These are phyloP conservation scores for Cordyceps farinosa DNA, from an alignment of 2,329 filamentous ascomycete genomes.

Conservation along the genomic window DNA sequence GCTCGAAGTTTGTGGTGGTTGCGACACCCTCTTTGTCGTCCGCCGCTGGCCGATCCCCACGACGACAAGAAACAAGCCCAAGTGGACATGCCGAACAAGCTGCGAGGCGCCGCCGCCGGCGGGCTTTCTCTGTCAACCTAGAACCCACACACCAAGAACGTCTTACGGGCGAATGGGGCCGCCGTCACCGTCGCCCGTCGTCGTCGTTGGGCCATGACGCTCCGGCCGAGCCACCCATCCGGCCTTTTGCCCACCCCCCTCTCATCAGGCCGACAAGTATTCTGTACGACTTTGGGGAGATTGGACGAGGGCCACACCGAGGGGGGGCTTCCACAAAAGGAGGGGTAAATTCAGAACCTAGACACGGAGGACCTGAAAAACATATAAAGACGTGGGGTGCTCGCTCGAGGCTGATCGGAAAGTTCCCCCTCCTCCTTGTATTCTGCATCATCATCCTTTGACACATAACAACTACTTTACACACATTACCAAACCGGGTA, in stretches of 20 bases:
- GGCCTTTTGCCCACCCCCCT: background rate
- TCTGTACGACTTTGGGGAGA: background rate
- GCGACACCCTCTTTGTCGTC: no score
- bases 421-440: background rate
- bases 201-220: constrained; percentile 2
- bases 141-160: background rate
- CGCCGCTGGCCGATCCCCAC: background rate
- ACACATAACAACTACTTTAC: constrained; percentile 13
- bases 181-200: background rate
- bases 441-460: constrained; percentile 13
- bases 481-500: background rate
- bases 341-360: background rate
- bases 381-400: constrained; percentile 7
- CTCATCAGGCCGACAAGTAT: background rate
- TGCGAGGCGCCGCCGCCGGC: background rate
- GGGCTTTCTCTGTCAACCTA: background rate
- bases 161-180: constrained; percentile 4
- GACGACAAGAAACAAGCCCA: background rate
- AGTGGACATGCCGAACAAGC: background rate
- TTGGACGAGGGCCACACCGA: background rate
- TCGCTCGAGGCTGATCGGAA: background rate
- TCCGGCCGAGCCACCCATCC: background rate
- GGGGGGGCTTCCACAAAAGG: background rate
- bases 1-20: no score
- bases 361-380: background rate